Conservation (phyloP, 768 basidiomycete genomes). For the Terana coerulea region DNA sequence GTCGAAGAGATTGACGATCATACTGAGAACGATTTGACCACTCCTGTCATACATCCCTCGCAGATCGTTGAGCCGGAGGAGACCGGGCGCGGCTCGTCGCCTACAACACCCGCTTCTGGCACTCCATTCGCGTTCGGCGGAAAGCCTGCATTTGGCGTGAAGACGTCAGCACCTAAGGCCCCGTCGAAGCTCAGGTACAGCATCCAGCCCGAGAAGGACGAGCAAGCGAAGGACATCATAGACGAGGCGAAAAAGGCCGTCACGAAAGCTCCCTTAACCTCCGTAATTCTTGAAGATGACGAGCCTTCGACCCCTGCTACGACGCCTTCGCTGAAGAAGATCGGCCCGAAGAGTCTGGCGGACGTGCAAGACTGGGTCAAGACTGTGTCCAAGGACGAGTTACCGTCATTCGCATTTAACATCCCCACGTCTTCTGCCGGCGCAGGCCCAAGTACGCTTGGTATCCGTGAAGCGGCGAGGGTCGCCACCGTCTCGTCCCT, state of each 20-base stretch:
- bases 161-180: slow-evolving; percentile 62
- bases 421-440: slow-evolving; percentile 17
- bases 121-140: slow-evolving; percentile 2
- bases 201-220: slow-evolving; percentile 53
- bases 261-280: background rate
- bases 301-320: too few species aligned
- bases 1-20: slow-evolving; percentile 34
- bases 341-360: slow-evolving; percentile 11
- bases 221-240: slow-evolving; percentile 17
- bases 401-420: slow-evolving; percentile 32
- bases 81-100: background rate
- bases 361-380: slow-evolving; percentile 24
- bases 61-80: slow-evolving; percentile 40
- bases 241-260: slow-evolving; percentile 8
- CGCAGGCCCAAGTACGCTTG: slow-evolving; percentile 19
- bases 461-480: slow-evolving; percentile 35
- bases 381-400: slow-evolving; percentile 27
- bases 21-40: slow-evolving; percentile 18
- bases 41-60: slow-evolving; percentile 26
- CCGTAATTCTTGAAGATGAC: background rate
- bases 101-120: slow-evolving; percentile 5
- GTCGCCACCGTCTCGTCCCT: slow-evolving; percentile 38
- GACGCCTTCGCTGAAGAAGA: background rate
- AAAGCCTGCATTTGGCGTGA: slow-evolving; percentile 25
- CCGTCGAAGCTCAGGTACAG: slow-evolving; percentile 78